These are phyloP conservation scores for Parafenestella ontariensis DNA, from an alignment of 2,329 filamentous ascomycete species.

Conservation along the genomic window DNA sequence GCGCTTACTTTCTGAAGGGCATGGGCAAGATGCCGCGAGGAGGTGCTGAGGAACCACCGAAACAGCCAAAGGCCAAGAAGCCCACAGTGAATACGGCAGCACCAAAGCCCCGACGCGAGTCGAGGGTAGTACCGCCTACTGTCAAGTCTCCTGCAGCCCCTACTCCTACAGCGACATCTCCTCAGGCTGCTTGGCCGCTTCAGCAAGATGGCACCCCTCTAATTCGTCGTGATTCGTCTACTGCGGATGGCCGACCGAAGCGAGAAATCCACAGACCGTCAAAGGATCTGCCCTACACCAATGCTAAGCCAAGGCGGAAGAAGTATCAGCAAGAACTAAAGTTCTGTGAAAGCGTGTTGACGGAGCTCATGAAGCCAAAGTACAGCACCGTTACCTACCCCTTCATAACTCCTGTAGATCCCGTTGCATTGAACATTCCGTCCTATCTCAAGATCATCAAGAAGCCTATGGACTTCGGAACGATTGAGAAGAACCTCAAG, in stretches of 20 bases:
- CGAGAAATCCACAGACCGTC: conserved; percentile 90
- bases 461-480: conserved; percentile 92
- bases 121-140: conserved; percentile 50
- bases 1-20: conserved; percentile 65
- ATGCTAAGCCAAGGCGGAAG: conserved; percentile 86
- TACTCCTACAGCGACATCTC: conserved; percentile 50
- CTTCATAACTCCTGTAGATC: conserved; percentile 87
- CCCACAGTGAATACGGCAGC: conserved; percentile 37
- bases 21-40: conserved; percentile 66
- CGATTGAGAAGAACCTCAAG: conserved; percentile 79
- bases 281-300: conserved; percentile 88
- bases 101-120: conserved; percentile 57
- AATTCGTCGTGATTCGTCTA: conserved; percentile 84
- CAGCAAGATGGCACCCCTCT: conserved; percentile 79
- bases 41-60: conserved; percentile 59
- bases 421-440: conserved; percentile 91
- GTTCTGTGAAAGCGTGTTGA: conserved; percentile 84
- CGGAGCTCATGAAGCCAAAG: conserved; percentile 78
- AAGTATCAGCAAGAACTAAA: conserved; percentile 87
- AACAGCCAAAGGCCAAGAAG: conserved; percentile 64
- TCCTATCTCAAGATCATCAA: conserved; percentile 94
- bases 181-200: conserved; percentile 71
- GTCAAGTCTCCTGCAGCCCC: conserved; percentile 54
- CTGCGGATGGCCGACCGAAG: conserved; percentile 82
- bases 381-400: conserved; percentile 72